A percentile compares a stretch with the other conserved stretches of the same genome.
phyloP scores from a whole-genome alignment of 2,329 filamentous ascomycete genomes.

The Ramularia collo-cygni region DNA sequence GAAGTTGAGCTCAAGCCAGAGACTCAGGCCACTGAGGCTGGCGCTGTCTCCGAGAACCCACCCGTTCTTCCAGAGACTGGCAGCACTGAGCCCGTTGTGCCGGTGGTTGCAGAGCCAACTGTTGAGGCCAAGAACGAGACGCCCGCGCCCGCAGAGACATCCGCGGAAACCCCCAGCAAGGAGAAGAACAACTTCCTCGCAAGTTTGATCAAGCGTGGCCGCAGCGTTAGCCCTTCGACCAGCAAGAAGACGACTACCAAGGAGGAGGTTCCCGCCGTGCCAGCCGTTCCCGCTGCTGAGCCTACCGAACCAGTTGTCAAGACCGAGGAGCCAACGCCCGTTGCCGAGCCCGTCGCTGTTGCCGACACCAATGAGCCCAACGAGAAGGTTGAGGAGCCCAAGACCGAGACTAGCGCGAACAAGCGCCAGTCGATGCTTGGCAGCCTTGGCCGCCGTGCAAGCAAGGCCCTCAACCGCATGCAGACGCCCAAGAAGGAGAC shows the following conservation, averaged over 20 bases:
- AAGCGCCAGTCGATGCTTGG: conserved; percentile 30
- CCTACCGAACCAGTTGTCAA: conserved; percentile 17
- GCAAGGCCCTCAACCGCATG: conserved; percentile 29
- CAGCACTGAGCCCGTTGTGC: conserved; percentile 36
- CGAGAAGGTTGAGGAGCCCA: conserved; percentile 19
- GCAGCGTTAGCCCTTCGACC: conserved; percentile 32
- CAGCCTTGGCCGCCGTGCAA: conserved; percentile 29
- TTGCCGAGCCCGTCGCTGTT: conserved; percentile 28
- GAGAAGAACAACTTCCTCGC: conserved; percentile 31
- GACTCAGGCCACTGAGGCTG: conserved; percentile 44
- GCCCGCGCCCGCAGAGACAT: conserved; percentile 35
- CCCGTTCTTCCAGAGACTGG: conserved; percentile 32
- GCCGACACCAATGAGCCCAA: conserved; percentile 20
- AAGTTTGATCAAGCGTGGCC: conserved; percentile 29
- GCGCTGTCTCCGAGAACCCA: conserved; percentile 30
- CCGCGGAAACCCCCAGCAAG: conserved; percentile 21
- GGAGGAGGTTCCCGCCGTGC: conserved; percentile 22
- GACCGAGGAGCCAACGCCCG: conserved; percentile 20
- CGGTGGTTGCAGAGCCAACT: conserved; percentile 30
- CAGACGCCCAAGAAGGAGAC: conserved; percentile 28
- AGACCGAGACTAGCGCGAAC: conserved; percentile 20
- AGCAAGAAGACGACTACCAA: conserved; percentile 27
- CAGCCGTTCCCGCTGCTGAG: conserved; percentile 13
- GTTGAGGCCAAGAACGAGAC: conserved; percentile 36
- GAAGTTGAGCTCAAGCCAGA: conserved; percentile 55